Conservation (phyloP, 2,329 filamentous ascomycete genomes). For the Neofusicoccum sp. region DNA sequence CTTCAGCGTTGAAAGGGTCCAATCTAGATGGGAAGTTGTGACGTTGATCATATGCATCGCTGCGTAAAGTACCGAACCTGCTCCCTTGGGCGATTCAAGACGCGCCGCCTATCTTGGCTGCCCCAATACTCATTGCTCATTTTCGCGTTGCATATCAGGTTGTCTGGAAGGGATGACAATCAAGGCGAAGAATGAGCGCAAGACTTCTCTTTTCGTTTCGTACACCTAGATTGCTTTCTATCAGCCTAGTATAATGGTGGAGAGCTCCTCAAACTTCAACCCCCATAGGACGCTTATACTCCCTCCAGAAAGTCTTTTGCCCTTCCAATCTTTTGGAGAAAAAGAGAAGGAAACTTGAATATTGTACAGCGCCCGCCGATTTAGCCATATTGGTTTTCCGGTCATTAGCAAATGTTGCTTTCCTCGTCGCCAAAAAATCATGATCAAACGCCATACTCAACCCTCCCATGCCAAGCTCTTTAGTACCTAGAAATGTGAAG, state of each 20-base stretch:
- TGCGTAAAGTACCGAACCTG: too few relatives aligned
- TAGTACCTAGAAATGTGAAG: background rate
- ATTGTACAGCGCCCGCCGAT: background rate
- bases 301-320: too few relatives aligned
- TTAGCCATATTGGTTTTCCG: background rate
- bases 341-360: background rate
- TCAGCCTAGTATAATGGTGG: background rate
- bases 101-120: too few relatives aligned
- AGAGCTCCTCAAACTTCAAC: too few relatives aligned
- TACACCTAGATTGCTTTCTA: background rate
- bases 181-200: too few relatives aligned
- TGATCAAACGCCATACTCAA: background rate
- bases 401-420: constrained; percentile 5
- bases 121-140: background rate
- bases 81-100: too few relatives aligned
- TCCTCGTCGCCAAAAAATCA: background rate
- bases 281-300: too few relatives aligned
- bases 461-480: background rate
- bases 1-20: too few relatives aligned
- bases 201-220: background rate
- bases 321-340: background rate
- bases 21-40: too few relatives aligned
- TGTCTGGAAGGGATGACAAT: too few relatives aligned
- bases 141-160: background rate
- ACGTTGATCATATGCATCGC: too few relatives aligned